Conservation (phyloP, 768 basidiomycete genomes). For the Xerocomellus amylosporus region DNA sequence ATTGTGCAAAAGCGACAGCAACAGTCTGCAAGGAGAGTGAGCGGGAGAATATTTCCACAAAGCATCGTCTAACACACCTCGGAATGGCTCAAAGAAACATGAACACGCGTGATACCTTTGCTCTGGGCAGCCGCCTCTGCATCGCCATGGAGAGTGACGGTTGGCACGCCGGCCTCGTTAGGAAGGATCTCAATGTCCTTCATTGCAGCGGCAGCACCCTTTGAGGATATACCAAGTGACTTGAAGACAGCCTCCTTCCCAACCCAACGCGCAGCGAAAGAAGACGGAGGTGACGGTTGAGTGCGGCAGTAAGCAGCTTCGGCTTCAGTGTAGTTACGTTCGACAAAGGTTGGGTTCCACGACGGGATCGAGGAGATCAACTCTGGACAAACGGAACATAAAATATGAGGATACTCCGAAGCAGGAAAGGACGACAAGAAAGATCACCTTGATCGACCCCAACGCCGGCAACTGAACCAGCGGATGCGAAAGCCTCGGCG, state of each 20-base stretch:
- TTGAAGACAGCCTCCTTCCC: constrained; percentile 99
- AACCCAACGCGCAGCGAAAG: constrained; percentile 95
- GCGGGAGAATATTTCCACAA: constrained; percentile 1
- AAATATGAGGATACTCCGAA: constrained; percentile 3
- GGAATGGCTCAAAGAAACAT: constrained; percentile 90
- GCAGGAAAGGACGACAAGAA: not conserved
- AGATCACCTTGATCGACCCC: constrained; percentile 85
- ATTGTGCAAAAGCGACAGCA: constrained; percentile 87
- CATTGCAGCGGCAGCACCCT: constrained; percentile 93
- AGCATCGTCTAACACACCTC: constrained; percentile 55
- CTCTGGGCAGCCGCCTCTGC: constrained; percentile 68
- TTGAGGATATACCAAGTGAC: constrained; percentile 82
- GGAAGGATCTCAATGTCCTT: constrained; percentile 96
- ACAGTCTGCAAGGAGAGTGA: constrained; percentile 52
- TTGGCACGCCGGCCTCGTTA: constrained; percentile 73
- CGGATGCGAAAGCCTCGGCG: constrained; percentile 38
- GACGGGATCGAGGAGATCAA: constrained; percentile 91
- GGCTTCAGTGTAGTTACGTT: constrained; percentile 88
- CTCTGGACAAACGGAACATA: constrained; percentile 45
- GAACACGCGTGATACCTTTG: constrained; percentile 70
- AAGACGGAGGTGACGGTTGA: constrained; percentile 85
- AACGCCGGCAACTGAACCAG: constrained; percentile 63
- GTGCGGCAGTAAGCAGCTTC: constrained; percentile 83
- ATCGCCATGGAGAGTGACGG: constrained; percentile 74
- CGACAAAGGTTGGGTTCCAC: constrained; percentile 80